Conservation (phyloP, 2,329 filamentous ascomycete species). For the Salinomyces thailandicus region DNA sequence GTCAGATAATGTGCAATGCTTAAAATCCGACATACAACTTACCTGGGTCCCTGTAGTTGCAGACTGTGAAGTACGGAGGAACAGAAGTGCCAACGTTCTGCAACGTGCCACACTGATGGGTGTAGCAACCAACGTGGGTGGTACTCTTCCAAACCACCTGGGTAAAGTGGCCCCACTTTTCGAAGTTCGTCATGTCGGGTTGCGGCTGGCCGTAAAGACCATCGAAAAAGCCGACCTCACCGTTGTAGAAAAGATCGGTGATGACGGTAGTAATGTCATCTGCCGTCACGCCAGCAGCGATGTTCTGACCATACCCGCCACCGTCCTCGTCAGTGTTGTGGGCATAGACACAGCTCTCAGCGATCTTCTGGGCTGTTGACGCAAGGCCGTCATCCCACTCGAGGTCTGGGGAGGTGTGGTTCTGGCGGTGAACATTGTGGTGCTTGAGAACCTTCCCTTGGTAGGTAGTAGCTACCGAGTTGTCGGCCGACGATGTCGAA, state of each 20-base stretch:
- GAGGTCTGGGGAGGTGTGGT: conserved; percentile 57
- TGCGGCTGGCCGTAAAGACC: conserved; percentile 48
- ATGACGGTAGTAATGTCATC: conserved; percentile 56
- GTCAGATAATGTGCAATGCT: too few relatives aligned
- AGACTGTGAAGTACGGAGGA: conserved; percentile 65
- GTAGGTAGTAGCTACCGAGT: conserved; percentile 16
- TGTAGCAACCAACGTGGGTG: conserved; percentile 53
- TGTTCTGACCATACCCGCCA: conserved; percentile 80
- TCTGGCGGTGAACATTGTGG: conserved; percentile 79
- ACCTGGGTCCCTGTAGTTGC: conserved; percentile 75
- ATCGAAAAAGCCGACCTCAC: conserved; percentile 52
- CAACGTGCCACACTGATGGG: conserved; percentile 42
- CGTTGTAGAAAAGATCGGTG: conserved; percentile 82
- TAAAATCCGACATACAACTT: too few relatives aligned
- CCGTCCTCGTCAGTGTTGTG: conserved; percentile 57
- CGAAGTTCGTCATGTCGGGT: conserved; percentile 53
- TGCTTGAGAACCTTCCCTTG: conserved; percentile 47
- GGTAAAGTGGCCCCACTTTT: conserved; percentile 62
- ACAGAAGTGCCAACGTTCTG: conserved; percentile 32
- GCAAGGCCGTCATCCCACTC: conserved; percentile 57
- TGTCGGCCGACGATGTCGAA: background rate
- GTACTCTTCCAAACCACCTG: conserved; percentile 63
- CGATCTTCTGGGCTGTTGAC: conserved; percentile 52
- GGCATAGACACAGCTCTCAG: conserved; percentile 56
- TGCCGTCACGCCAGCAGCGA: conserved; percentile 53